These are phyloP conservation scores for Ceratobasidium sp. DNA, from an alignment of 1,284 basidiomycete genomes.

Conservation along the genomic window DNA sequence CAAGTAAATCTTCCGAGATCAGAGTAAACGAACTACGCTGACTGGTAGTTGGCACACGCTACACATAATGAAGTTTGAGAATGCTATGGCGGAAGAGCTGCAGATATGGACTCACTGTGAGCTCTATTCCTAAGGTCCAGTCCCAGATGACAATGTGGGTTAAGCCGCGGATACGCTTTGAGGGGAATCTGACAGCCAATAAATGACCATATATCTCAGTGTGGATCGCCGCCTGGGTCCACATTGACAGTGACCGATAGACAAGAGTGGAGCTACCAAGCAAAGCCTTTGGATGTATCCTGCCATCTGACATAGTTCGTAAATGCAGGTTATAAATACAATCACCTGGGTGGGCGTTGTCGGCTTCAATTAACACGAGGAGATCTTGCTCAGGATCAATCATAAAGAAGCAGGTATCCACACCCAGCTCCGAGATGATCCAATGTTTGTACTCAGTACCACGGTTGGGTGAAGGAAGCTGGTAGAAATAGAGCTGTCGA, in stretches of 20 bases:
- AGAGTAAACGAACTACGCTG: neutral
- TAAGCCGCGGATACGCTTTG: too few relatives aligned
- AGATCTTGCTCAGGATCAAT: conserved; percentile 22
- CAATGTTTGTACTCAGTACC: conserved; percentile 11
- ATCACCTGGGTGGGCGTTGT: neutral
- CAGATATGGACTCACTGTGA: too few relatives aligned
- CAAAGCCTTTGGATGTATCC: conserved; percentile 1
- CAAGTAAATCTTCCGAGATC: conserved; percentile 13
- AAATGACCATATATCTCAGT: too few relatives aligned
- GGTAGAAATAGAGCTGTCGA: conserved; percentile 13
- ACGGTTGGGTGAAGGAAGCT: conserved; percentile 4
- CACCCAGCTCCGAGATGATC: conserved; percentile 5
- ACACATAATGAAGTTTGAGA: too few relatives aligned
- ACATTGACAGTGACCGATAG: neutral
- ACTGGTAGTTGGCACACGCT: too few relatives aligned
- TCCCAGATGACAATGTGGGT: too few relatives aligned
- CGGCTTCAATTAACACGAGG: conserved; percentile 15
- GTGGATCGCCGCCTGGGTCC: too few relatives aligned
- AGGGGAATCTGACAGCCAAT: too few relatives aligned
- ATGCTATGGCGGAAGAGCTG: too few relatives aligned
- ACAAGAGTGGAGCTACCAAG: conserved; percentile 4
- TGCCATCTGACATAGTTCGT: conserved; percentile 2
- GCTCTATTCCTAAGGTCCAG: too few relatives aligned
- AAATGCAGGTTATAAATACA: conserved; percentile 8
- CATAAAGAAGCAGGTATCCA: neutral